Conservation (phyloP, 352 stramenopile genomes). For the Plasmopara halstedii region DNA sequence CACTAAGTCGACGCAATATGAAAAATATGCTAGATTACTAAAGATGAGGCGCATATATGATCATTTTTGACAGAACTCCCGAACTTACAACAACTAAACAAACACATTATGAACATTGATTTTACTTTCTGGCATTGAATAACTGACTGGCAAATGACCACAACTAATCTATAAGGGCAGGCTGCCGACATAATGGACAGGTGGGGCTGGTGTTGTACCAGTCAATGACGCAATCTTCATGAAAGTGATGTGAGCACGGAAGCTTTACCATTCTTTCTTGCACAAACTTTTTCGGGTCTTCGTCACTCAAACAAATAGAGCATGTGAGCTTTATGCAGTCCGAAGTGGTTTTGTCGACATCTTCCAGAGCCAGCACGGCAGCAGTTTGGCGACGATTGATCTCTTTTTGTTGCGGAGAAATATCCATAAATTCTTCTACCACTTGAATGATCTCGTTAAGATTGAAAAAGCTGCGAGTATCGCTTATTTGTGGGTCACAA, state of each 20-base stretch:
- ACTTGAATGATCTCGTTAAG: conserved; percentile 27
- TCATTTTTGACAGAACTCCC: neutral
- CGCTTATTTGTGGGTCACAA: conserved; percentile 20
- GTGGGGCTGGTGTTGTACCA: conserved; percentile 70
- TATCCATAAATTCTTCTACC: conserved; percentile 43
- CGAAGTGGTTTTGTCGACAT: conserved; percentile 23
- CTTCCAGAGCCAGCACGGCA: conserved; percentile 43
- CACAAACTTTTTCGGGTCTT: conserved; percentile 17
- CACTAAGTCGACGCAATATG: conserved; percentile 40
- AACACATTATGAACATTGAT: too few species aligned
- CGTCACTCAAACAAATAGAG: conserved; percentile 48
- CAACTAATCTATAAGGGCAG: conserved; percentile 27
- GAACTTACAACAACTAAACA: too few species aligned
- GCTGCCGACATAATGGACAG: conserved; percentile 54
- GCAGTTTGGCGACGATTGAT: conserved; percentile 37
- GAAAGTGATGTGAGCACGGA: conserved; percentile 60
- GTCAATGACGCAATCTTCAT: conserved; percentile 72
- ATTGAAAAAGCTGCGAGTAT: conserved; percentile 8
- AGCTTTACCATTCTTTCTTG: conserved; percentile 43
- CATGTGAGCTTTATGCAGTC: conserved; percentile 26
- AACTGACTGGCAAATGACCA: conserved; percentile 29
- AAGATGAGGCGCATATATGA: neutral
- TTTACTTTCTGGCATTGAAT: too few species aligned
- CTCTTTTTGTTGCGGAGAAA: conserved; percentile 44
- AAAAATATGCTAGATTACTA: conserved; percentile 34